Conservation (phyloP, 2,329 filamentous ascomycete genomes). For the Trichoderma endophyticum region DNA sequence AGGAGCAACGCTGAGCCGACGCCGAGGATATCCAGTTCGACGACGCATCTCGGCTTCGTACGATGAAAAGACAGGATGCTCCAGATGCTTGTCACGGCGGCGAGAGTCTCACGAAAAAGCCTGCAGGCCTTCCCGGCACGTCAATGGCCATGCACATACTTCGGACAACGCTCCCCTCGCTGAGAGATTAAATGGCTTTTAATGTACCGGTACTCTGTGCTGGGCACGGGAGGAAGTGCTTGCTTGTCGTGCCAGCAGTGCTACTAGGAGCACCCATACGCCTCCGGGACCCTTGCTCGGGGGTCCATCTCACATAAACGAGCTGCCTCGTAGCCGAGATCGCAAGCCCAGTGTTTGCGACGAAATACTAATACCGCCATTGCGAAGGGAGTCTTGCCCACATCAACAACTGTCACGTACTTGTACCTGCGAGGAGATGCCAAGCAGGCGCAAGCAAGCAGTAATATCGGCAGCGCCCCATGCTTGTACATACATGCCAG, state of each 20-base stretch:
- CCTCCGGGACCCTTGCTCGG: constrained; percentile 2
- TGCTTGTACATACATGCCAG: background rate
- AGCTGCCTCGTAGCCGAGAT: constrained; percentile 5
- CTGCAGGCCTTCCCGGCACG: background rate
- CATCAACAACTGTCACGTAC: background rate
- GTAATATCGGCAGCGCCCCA: background rate
- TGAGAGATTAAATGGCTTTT: constrained; percentile 11
- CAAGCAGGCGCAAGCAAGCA: background rate
- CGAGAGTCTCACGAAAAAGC: background rate
- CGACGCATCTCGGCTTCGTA: background rate
- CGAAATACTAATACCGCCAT: background rate
- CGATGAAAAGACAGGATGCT: background rate
- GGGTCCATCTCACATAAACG: constrained; percentile 3
- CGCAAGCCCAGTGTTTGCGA: background rate
- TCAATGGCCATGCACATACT: background rate
- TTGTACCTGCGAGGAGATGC: too few species aligned
- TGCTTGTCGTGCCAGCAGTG: background rate
- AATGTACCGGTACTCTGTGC: background rate
- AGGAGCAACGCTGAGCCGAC: background rate
- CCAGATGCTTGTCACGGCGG: background rate
- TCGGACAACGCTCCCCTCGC: background rate
- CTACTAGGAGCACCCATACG: background rate
- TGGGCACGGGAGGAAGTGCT: background rate
- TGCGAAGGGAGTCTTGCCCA: background rate
- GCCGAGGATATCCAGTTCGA: background rate